These are phyloP conservation scores for Sugiyamaella paludigena DNA, from an alignment of 1,139 yeast species.

Conservation along the genomic window DNA sequence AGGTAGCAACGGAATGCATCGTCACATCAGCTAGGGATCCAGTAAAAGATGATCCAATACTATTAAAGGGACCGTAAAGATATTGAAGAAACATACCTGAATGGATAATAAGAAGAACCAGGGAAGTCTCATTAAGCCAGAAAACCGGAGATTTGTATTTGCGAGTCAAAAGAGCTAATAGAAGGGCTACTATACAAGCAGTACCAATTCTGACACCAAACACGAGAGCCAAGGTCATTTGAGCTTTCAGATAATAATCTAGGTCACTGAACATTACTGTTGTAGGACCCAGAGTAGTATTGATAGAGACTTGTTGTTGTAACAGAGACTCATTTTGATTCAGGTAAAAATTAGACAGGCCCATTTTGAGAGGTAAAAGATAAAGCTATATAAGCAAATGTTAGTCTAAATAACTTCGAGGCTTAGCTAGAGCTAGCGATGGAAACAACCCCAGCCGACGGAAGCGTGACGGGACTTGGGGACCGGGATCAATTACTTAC, in stretches of 20 bases:
- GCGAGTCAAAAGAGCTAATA: slow-evolving; percentile 23
- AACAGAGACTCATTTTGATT: slow-evolving; percentile 18
- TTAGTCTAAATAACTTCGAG: no score
- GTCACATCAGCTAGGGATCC: slow-evolving; percentile 43
- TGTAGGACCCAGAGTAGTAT: slow-evolving; percentile 30
- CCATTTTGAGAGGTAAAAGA: slow-evolving; percentile 3
- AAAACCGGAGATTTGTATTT: slow-evolving; percentile 59
- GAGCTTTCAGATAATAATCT: slow-evolving; percentile 36
- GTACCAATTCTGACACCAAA: slow-evolving; percentile 44
- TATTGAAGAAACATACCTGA: slow-evolving; percentile 57
- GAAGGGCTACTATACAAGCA: slow-evolving; percentile 31
- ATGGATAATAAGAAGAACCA: slow-evolving; percentile 55
- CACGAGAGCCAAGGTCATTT: slow-evolving; percentile 36
- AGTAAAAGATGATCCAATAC: slow-evolving; percentile 52
- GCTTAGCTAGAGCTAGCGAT: no score
- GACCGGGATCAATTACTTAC: no score
- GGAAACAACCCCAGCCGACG: no score
- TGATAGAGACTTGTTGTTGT: slow-evolving; percentile 21
- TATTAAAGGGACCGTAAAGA: slow-evolving; percentile 51
- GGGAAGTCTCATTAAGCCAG: slow-evolving; percentile 59
- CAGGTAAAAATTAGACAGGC: slow-evolving; percentile 10
- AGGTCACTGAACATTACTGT: slow-evolving; percentile 39
- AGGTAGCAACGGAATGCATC: slow-evolving; percentile 40
- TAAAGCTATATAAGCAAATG: background rate
- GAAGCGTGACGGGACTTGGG: no score